Evolutionary conservation across 2,329 filamentous ascomycete genomes (phyloP).

Genomic region (Colletotrichum acutatum): DNA sequence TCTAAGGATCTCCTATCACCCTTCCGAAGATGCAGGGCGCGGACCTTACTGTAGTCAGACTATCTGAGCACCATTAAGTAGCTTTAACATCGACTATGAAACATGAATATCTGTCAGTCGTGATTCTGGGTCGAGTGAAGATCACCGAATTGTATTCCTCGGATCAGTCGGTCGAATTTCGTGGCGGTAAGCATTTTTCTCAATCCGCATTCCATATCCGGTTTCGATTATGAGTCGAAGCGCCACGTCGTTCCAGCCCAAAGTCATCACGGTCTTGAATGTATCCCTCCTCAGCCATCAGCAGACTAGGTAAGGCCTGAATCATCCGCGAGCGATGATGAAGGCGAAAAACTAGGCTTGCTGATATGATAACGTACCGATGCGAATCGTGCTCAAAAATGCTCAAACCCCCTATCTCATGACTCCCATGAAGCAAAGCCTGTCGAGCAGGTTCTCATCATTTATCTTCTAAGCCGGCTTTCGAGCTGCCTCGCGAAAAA

Average conservation of each 20-base stretch:
- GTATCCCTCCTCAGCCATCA: not conserved
- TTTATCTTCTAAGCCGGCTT: not conserved
- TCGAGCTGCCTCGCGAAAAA: not conserved
- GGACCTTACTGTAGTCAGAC: not conserved
- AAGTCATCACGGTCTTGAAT: not conserved
- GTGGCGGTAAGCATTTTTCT: not conserved
- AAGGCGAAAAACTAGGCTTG: not conserved
- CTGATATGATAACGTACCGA: not conserved
- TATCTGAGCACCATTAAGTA: not conserved
- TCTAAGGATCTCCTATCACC: fast-evolving
- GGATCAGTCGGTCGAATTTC: too few species aligned
- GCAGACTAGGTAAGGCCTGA: not conserved
- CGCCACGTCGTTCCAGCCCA: constrained; percentile 8
- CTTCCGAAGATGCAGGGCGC: not conserved
- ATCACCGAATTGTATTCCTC: not conserved
- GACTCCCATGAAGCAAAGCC: not conserved
- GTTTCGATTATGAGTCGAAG: not conserved
- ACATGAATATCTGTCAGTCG: not conserved
- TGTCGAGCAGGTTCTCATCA: not conserved
- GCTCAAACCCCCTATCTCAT: not conserved
- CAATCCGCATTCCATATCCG: not conserved
- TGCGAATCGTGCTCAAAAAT: not conserved
- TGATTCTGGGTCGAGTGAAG: not conserved
- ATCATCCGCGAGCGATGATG: not conserved
- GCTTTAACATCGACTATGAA: not conserved